Evolutionary conservation across 2,329 filamentous ascomycete species (phyloP).

Genomic region (Aureobasidium sp.): DNA sequence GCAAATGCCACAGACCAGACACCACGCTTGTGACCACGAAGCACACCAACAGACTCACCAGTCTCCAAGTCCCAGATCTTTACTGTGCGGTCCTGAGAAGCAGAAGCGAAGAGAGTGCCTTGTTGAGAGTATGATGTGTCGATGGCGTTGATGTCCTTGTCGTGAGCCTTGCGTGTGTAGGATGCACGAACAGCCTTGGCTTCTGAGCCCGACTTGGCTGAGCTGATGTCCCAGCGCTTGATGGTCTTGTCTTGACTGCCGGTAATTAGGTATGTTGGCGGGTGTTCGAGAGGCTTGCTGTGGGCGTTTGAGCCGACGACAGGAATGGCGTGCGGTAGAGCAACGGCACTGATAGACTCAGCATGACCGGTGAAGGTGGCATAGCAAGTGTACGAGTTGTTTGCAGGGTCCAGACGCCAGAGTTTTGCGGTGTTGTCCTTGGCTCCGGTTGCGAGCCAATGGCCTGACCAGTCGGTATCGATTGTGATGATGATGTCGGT

Average conservation of each 20-base stretch:
- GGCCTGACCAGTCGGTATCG: slow-evolving; percentile 91
- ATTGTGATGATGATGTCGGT: slow-evolving; percentile 93
- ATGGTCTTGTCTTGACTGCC: slow-evolving; percentile 93
- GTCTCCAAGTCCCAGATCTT: slow-evolving; percentile 93
- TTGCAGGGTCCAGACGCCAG: slow-evolving; percentile 75
- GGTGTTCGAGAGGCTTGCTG: slow-evolving; percentile 65
- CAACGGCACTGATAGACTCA: slow-evolving; percentile 85
- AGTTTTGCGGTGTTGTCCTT: slow-evolving; percentile 93
- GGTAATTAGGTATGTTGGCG: slow-evolving; percentile 77
- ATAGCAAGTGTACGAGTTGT: slow-evolving; percentile 68
- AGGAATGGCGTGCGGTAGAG: slow-evolving; percentile 65
- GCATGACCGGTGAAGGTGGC: slow-evolving; percentile 84
- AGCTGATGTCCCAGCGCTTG: slow-evolving; percentile 78
- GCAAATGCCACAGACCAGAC: slow-evolving; percentile 95
- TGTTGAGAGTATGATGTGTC: slow-evolving; percentile 59
- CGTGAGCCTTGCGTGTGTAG: slow-evolving; percentile 91
- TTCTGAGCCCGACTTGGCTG: slow-evolving; percentile 38
- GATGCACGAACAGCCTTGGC: slow-evolving; percentile 53
- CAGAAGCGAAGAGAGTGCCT: slow-evolving; percentile 80
- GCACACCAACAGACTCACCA: slow-evolving; percentile 82
- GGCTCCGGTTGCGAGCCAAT: slow-evolving; percentile 91
- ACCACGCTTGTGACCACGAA: slow-evolving; percentile 86
- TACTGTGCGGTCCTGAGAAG: slow-evolving; percentile 91
- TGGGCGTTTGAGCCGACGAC: slow-evolving; percentile 60
- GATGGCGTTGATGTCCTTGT: slow-evolving; percentile 97